Evolutionary conservation across 495 filamentous ascomycete genomes (phyloP), one percentile per base, ranked within the genome.

Genomic region (Aspergillus carlsbadensis): DNA sequence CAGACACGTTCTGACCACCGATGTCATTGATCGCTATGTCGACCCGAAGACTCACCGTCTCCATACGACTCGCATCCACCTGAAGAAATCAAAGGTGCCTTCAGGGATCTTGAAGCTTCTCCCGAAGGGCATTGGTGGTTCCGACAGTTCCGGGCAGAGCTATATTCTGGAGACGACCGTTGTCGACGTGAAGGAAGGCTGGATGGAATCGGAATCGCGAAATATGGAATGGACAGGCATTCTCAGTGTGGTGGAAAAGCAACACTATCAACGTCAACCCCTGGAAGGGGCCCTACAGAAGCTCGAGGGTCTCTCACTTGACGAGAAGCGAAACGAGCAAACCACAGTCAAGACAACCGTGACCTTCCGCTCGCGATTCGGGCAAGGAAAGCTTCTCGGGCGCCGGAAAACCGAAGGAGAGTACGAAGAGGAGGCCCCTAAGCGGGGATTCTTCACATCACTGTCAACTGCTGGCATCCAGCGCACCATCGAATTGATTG

Each of bases 151-250:
- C 40, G 80, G 81, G 31, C 82, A 88, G 68, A 88, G 85, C 66
- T 98, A 91, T 67, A 94, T 98, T 59, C 82, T 99, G 43, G 94
- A 99, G 72, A 91, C 82, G 24, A 96, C 89, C 56, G 79, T 91
- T 21, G 89, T 99, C 15, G 92, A 98, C 72, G 84, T 92, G 52
- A 87, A 83, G 52, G 88, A 96, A 67, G 92, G 92, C 53, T 92
- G 89, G 85, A 90, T 93, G 86, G 78, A 82, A 56, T 91, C 88
- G 14, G 90, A 93, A 69, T 90, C 87, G 21, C 83, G 85, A 47
- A 93, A 93, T 65, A 81, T 93, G 65, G 91, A 94, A 66, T 94
- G 90, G 82, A 93, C 91, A 14, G 92, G 92, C 33, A 90, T 98
- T 29, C 72, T 99, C 43, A 92, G 87, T 53, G 94, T 99, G 1